Conservation (phyloP, 768 basidiomycete species). For the Russula virescens region DNA sequence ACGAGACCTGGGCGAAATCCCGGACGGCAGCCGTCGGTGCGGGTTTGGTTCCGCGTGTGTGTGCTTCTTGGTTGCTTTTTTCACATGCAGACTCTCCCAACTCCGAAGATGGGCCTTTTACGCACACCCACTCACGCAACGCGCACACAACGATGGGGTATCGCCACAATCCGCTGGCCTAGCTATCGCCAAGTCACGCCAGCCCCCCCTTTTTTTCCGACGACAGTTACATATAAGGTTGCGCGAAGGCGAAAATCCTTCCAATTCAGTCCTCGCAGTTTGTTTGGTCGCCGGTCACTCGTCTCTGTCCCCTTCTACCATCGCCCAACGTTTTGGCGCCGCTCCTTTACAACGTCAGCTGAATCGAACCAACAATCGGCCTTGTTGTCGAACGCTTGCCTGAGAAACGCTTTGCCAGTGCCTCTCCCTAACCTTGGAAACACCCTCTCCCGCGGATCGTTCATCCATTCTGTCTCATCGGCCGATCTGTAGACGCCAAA, state of each 20-base stretch:
- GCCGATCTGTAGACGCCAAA: slow-evolving; percentile 17
- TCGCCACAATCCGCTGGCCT: slow-evolving; percentile 9
- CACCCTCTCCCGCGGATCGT: slow-evolving; percentile 8
- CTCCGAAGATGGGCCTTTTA: not conserved
- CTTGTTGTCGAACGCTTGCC: not conserved
- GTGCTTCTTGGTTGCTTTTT: slow-evolving; percentile 3
- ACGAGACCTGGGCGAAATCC: not conserved
- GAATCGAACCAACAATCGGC: not conserved
- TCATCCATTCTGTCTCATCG: slow-evolving; percentile 14
- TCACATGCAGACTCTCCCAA: slow-evolving; percentile 2
- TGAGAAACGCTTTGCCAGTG: not conserved
- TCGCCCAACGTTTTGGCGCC: too few species aligned
- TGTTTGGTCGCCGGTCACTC: slow-evolving; percentile 22
- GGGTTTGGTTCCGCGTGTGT: not conserved
- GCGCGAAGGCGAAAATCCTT: slow-evolving; percentile 25
- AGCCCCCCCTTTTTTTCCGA: not conserved
- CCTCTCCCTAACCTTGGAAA: not conserved
- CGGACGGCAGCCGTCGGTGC: slow-evolving; percentile 3
- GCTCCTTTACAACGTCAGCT: slow-evolving; percentile 1
- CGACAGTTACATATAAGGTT: slow-evolving; percentile 20
- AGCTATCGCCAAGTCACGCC: slow-evolving; percentile 6
- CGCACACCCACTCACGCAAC: too few species aligned
- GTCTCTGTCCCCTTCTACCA: not conserved
- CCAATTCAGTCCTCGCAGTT: slow-evolving; percentile 22
- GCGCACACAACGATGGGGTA: not conserved